Evolutionary conservation across 2,329 filamentous ascomycete genomes (phyloP).

Genomic region (Proliferodiscus dingleyae): DNA sequence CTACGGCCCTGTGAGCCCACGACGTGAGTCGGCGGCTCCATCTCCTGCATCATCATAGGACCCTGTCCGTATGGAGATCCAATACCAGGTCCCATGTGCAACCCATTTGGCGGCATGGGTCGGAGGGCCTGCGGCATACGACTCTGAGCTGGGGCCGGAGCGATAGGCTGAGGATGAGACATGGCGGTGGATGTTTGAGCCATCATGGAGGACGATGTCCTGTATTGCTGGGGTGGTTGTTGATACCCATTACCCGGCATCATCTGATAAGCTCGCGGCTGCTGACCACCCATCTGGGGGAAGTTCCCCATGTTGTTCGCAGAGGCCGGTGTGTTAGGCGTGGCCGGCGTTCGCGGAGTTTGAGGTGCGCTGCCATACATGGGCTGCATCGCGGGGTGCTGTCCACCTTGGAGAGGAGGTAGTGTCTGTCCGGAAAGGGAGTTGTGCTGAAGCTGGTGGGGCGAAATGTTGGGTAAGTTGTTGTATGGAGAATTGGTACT

Average conservation of each 20-base stretch:
- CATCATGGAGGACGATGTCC: constrained; percentile 56
- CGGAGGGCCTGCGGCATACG: constrained; percentile 54
- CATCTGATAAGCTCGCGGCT: constrained; percentile 24
- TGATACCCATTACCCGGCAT: constrained; percentile 27
- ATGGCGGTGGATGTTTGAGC: constrained; percentile 61
- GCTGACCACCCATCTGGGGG: constrained; percentile 45
- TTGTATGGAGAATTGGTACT: constrained; percentile 26
- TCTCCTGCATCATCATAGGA: constrained; percentile 54
- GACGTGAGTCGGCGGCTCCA: constrained; percentile 76
- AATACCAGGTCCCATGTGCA: constrained; percentile 48
- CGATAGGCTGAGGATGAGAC: constrained; percentile 71
- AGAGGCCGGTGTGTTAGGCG: constrained; percentile 56
- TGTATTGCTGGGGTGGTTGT: constrained; percentile 37
- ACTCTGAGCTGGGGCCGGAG: constrained; percentile 58
- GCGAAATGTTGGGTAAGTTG: constrained; percentile 29
- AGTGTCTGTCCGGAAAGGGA: constrained; percentile 49
- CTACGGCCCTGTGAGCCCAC: constrained; percentile 91
- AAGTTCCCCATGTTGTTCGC: constrained; percentile 50
- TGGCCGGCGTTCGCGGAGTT: constrained; percentile 58
- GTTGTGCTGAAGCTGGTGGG: constrained; percentile 36
- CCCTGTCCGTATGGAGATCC: constrained; percentile 56
- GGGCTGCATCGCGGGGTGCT: constrained; percentile 46
- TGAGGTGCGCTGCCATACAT: constrained; percentile 49
- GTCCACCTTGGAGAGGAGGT: constrained; percentile 47
- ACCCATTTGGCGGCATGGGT: constrained; percentile 65